Evolutionary conservation across 768 basidiomycete genomes (phyloP), one percentile per base, ranked within the genome.

Genomic region (Phanerodontia chrysosporium): DNA sequence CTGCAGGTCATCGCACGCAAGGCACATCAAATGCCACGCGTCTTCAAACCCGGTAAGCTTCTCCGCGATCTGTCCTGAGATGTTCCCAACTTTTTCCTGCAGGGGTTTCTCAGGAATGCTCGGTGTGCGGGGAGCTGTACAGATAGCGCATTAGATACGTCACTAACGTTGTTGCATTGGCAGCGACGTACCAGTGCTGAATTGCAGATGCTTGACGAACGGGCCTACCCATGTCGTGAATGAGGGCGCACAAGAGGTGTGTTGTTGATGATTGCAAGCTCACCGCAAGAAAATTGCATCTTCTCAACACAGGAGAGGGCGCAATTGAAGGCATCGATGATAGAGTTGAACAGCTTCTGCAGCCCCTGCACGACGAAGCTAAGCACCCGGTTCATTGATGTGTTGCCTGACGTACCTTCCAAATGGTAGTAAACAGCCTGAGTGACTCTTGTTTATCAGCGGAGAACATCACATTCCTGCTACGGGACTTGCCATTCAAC

Each of bases 41-140:
- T 65, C 65, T 60, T 70, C 65, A 51, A 70, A 70, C 22, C 61
- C 64, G n/a, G 53, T 61, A 13, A 70, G 66, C 51, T 62, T 62
- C 29, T 63, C 58, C 10, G 16, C 44, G 35, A 70, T 64, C 12
- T 36, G 35, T 64, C 62, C 24, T 62, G 54, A 18, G 39, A 4
- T 10, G n/a, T n/a, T n/a, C n/a, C n/a, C n/a, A n/a, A n/a, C n/a
- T n/a, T n/a, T n/a, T n/a, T n/a, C n/a, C n/a, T n/a, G n/a, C n/a
- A n/a, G n/a, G n/a, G n/a, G n/a, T n/a, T n/a, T n/a, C n/a, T n/a
- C n/a, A n/a, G n/a, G n/a, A n/a, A n/a, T n/a, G n/a, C n/a, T n/a
- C 32, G 32, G 14, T 7, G 32, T 7, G 7, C 8, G 32, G 14
- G 32, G 32, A 35, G 32, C 32, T 35, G 32, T 14, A 35, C 32